These are phyloP conservation scores for Marvania coccoides DNA, from an alignment of 139 green algal species.

Conservation along the genomic window DNA sequence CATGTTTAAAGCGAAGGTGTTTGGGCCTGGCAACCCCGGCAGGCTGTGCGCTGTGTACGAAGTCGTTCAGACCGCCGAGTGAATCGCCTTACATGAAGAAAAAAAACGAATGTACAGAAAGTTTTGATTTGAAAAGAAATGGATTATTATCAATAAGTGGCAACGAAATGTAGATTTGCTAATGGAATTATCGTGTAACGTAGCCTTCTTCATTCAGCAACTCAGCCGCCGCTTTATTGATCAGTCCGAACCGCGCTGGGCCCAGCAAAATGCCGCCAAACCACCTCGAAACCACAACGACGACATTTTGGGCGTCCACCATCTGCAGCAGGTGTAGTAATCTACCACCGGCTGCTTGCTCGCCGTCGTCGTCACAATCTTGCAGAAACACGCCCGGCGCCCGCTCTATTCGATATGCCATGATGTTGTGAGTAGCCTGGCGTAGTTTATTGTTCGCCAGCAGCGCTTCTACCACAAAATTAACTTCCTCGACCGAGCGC, in stretches of 20 bases:
- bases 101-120: neutral
- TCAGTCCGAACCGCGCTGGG: slow-evolving; percentile 65
- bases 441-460: slow-evolving; percentile 69
- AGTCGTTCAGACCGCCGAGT: neutral
- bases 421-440: slow-evolving; percentile 82
- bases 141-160: neutral
- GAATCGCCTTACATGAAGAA: neutral
- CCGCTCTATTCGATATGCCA: slow-evolving; percentile 64
- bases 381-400: slow-evolving; percentile 35
- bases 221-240: slow-evolving; percentile 77
- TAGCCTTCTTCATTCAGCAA: slow-evolving; percentile 44
- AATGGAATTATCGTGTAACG: neutral
- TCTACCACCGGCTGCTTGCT: slow-evolving; percentile 66
- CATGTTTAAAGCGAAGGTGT: slow-evolving; percentile 33
- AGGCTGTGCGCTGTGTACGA: slow-evolving; percentile 17
- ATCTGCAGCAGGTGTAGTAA: slow-evolving; percentile 77
- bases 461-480: slow-evolving; percentile 57
- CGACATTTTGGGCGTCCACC: slow-evolving; percentile 28
- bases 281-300: slow-evolving; percentile 77
- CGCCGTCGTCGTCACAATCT: slow-evolving; percentile 84
- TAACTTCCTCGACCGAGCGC: slow-evolving; percentile 37
- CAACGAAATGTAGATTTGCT: too few species aligned
- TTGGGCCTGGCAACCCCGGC: neutral
- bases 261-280: slow-evolving; percentile 72
- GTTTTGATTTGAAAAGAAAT: neutral